Evolutionary conservation across 805 yeast species (phyloP).

Genomic region (Cyberlindnera suaveolens): DNA sequence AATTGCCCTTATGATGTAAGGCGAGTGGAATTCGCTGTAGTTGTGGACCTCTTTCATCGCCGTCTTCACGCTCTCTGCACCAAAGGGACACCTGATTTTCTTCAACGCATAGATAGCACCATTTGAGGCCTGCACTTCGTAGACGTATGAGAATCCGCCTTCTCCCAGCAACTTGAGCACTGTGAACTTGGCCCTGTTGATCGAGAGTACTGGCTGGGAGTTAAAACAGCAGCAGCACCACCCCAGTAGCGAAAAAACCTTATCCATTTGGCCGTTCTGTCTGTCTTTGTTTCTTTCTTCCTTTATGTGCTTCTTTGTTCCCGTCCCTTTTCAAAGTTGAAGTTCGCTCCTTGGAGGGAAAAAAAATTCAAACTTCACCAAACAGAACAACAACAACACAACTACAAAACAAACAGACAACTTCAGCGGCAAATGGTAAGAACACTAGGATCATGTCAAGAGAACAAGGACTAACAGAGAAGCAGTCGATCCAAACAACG

Average conservation of each 20-base stretch:
- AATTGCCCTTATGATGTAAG: constrained; percentile 60
- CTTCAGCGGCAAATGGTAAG: neutral
- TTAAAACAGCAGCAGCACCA: constrained; percentile 22
- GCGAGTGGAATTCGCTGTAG: constrained; percentile 63
- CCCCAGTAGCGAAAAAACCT: constrained; percentile 7
- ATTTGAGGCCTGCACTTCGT: constrained; percentile 52
- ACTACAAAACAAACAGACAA: neutral
- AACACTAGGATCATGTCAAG: neutral
- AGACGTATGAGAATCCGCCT: constrained; percentile 85
- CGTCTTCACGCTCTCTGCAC: constrained; percentile 62
- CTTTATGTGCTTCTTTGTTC: neutral
- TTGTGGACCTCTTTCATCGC: constrained; percentile 77
- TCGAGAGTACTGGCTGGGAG: constrained; percentile 48
- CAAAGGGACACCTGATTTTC: constrained; percentile 83
- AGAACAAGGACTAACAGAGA: neutral
- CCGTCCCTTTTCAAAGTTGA: neutral
- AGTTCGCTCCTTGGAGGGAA: neutral
- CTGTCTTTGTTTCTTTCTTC: neutral
- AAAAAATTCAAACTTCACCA: constrained; percentile 6
- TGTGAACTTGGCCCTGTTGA: constrained; percentile 57
- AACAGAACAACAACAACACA: neutral
- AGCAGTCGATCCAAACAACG: constrained; percentile 35
- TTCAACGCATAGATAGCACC: constrained; percentile 65
- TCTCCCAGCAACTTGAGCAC: constrained; percentile 77
- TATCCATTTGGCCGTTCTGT: neutral